Evolutionary conservation across 768 basidiomycete species (phyloP).

Genomic region (Trichaptum fuscoviolaceum): DNA sequence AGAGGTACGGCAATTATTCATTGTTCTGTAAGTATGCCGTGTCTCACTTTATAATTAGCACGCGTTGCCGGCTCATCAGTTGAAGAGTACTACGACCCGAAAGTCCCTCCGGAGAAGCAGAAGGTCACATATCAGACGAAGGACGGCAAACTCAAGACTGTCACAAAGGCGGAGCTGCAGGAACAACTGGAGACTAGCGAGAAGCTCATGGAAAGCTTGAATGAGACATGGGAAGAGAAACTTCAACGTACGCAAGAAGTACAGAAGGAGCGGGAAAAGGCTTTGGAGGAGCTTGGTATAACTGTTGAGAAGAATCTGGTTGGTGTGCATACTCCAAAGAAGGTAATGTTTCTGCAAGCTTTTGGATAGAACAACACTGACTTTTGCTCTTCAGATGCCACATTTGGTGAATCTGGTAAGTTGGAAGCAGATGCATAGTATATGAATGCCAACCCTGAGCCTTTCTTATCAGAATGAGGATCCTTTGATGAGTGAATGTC

Average conservation of each 20-base stretch:
- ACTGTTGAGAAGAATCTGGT: conserved; percentile 95
- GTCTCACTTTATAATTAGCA: conserved; percentile 34
- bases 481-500: conserved; percentile 94
- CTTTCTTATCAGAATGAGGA: conserved; percentile 62
- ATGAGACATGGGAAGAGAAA: conserved; percentile 97
- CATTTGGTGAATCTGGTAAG: conserved; percentile 90
- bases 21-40: conserved; percentile 14
- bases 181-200: conserved; percentile 96
- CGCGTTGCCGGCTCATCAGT: conserved; percentile 64
- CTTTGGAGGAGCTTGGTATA: conserved; percentile 95
- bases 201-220: conserved; percentile 88
- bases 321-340: conserved; percentile 97
- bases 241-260: conserved; percentile 87
- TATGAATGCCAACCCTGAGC: neutral
- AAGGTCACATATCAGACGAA: conserved; percentile 92
- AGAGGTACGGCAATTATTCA: conserved; percentile 47
- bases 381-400: conserved; percentile 57
- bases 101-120: conserved; percentile 89
- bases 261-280: conserved; percentile 96
- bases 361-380: neutral
- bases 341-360: conserved; percentile 34
- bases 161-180: conserved; percentile 95
- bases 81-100: conserved; percentile 81
- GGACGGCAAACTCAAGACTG: conserved; percentile 90
- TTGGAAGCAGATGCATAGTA: conserved; percentile 12